Percentiles rank a stretch among this genome's conserved stretches.
Conservation (phyloP, 257 asterid genomes). For the Vinca minor region DNA sequence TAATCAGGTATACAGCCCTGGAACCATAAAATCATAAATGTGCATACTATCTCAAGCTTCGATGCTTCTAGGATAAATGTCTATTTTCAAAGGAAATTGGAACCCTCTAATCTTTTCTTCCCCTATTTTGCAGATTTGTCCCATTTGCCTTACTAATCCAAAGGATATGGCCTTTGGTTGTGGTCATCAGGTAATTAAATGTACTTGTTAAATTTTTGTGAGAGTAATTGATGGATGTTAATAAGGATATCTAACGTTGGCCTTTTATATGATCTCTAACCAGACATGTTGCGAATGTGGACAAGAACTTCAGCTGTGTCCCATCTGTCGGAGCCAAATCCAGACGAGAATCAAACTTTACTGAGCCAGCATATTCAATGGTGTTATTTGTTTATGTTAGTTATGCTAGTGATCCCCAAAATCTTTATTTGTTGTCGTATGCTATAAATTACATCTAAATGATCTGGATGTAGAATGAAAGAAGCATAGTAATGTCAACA, state of each 20-base stretch:
- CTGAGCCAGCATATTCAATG: conserved; percentile 22
- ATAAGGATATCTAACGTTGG: background rate
- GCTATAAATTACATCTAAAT: too few species aligned
- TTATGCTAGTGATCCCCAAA: background rate
- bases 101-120: background rate
- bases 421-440: background rate
- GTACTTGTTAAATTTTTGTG: background rate
- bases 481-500: too few species aligned
- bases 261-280: background rate
- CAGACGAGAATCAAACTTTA: conserved; percentile 77
- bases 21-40: background rate
- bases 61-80: background rate
- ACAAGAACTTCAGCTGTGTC: conserved; percentile 51
- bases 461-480: too few species aligned
- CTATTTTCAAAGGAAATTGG: background rate
- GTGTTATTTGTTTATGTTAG: background rate
- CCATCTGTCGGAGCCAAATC: conserved; percentile 63
- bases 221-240: background rate
- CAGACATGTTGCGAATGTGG: conserved; percentile 89
- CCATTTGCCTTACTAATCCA: conserved; percentile 73
- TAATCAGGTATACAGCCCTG: conserved; percentile 40
- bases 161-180: conserved; percentile 99
- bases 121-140: conserved; percentile 60
- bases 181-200: conserved; percentile 76
- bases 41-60: background rate